Evolutionary conservation across 768 basidiomycete species (phyloP).

Genomic region (Pilatotrama ljubarskyi): DNA sequence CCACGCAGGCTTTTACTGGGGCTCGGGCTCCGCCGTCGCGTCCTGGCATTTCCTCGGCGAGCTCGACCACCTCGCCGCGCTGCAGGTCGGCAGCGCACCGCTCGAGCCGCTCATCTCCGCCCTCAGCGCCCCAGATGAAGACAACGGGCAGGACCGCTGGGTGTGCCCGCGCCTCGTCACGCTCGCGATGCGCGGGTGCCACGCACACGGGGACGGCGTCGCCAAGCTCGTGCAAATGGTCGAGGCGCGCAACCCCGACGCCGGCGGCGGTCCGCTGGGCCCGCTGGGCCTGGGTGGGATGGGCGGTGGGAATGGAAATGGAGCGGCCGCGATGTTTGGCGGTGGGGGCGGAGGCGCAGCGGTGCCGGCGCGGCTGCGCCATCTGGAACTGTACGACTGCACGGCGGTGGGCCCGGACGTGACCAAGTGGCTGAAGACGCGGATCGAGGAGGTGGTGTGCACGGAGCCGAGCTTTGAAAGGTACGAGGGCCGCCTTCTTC

Average conservation of each 20-base stretch:
- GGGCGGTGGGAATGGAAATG: slow-evolving; percentile 21
- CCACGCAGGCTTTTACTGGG: slow-evolving; percentile 52
- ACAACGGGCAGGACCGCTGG: slow-evolving; percentile 51
- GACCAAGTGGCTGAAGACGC: slow-evolving; percentile 60
- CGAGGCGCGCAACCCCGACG: slow-evolving; percentile 66
- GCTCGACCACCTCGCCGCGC: slow-evolving; percentile 54
- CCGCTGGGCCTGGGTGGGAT: not conserved
- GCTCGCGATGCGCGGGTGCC: slow-evolving; percentile 64
- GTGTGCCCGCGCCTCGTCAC: slow-evolving; percentile 61
- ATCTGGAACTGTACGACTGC: slow-evolving; percentile 69
- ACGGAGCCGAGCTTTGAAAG: slow-evolving; percentile 56
- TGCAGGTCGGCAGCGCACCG: slow-evolving; percentile 64
- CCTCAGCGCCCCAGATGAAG: slow-evolving; percentile 62
- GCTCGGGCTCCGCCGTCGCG: slow-evolving; percentile 55
- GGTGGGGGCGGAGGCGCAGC: slow-evolving; percentile 23
- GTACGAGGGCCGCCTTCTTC: slow-evolving; percentile 27
- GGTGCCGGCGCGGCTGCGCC: slow-evolving; percentile 51
- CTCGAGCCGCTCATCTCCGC: slow-evolving; percentile 63
- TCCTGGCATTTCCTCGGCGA: slow-evolving; percentile 70
- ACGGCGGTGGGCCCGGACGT: slow-evolving; percentile 67
- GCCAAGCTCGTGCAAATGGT: slow-evolving; percentile 71
- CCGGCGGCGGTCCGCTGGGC: slow-evolving; percentile 29
- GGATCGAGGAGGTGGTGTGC: slow-evolving; percentile 63
- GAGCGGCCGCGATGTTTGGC: not conserved
- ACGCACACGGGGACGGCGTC: slow-evolving; percentile 63